Percentiles rank a stretch among this genome's conserved stretches.
These are phyloP conservation scores for Cystobasidiopsis lactophilus DNA, from an alignment of 768 basidiomycete species.

Conservation along the genomic window DNA sequence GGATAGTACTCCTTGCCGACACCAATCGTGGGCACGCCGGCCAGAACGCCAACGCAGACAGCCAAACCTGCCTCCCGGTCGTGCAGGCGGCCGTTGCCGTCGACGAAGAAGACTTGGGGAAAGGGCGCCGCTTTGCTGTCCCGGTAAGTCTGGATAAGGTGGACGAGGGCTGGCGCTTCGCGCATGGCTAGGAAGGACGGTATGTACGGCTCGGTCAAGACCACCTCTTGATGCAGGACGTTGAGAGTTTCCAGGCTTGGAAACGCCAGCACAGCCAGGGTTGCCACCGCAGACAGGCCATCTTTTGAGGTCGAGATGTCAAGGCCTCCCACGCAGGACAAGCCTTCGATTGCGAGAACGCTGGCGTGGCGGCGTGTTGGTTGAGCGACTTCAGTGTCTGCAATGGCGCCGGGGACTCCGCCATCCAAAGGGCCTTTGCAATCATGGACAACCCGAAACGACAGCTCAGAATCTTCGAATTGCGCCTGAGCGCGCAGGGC, in stretches of 20 bases:
- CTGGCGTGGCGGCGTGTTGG: too few species aligned
- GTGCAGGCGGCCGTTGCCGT: slow-evolving; percentile 22
- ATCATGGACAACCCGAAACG: too few species aligned
- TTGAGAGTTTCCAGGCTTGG: slow-evolving; percentile 12
- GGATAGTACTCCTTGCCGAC: slow-evolving; percentile 18
- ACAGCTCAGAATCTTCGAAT: slow-evolving; percentile 2
- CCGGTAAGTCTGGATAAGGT: slow-evolving; percentile 15
- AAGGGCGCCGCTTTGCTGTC: slow-evolving; percentile 1
- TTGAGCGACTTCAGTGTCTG: too few species aligned
- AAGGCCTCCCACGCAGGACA: slow-evolving; percentile 17
- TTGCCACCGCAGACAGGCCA: slow-evolving; percentile 17
- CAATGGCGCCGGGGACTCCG: too few species aligned
- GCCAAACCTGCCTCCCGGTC: slow-evolving; percentile 20
- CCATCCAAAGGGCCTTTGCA: too few species aligned
- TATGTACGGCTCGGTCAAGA: slow-evolving; percentile 18
- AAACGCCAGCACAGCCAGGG: slow-evolving; percentile 16
- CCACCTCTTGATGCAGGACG: background rate
- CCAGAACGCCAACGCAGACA: slow-evolving; percentile 16
- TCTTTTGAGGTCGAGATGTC: slow-evolving; percentile 18
- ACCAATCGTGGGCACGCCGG: slow-evolving; percentile 19
- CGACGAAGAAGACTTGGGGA: slow-evolving; percentile 21
- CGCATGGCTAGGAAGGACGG: slow-evolving; percentile 22
- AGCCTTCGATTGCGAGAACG: slow-evolving; percentile 10
- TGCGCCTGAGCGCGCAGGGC: background rate
- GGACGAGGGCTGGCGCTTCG: slow-evolving; percentile 14